Evolutionary conservation across 2,329 filamentous ascomycete genomes (phyloP).

Genomic region (Diaporthe capsici): DNA sequence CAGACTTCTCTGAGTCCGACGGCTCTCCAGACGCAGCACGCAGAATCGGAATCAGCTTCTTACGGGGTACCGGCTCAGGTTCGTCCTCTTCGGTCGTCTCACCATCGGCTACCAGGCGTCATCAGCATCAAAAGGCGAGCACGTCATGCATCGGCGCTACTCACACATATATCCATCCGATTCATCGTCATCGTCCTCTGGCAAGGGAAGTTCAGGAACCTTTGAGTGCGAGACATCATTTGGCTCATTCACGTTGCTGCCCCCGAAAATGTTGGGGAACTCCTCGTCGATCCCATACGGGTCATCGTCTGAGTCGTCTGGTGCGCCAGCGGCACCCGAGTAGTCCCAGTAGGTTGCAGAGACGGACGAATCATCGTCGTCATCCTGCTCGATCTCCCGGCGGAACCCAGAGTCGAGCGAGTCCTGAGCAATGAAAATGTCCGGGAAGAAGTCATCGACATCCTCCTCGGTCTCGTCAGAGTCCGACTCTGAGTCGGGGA

Average conservation of each 20-base stretch:
- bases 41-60: conserved; percentile 52
- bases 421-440: conserved; percentile 84
- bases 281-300: conserved; percentile 43
- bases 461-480: conserved; percentile 72
- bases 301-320: conserved; percentile 47
- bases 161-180: conserved; percentile 72
- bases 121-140: conserved; percentile 55
- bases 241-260: conserved; percentile 1
- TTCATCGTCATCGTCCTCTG: conserved; percentile 44
- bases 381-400: conserved; percentile 79
- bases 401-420: conserved; percentile 80
- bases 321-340: conserved; percentile 60
- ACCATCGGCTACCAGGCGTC: conserved; percentile 64
- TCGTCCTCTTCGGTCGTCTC: conserved; percentile 74
- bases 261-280: conserved; percentile 26
- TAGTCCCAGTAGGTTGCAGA: conserved; percentile 76
- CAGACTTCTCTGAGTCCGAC: conserved; percentile 63
- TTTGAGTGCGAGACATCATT: conserved; percentile 2
- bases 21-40: conserved; percentile 34
- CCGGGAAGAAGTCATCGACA: conserved; percentile 77
- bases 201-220: conserved; percentile 26
- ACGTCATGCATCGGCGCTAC: conserved; percentile 50
- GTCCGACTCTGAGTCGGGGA: conserved; percentile 77
- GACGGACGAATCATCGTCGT: conserved; percentile 66
- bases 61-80: conserved; percentile 64